phyloP scores from a whole-genome alignment of 352 stramenopile species.

The Phytophthora vignae region DNA sequence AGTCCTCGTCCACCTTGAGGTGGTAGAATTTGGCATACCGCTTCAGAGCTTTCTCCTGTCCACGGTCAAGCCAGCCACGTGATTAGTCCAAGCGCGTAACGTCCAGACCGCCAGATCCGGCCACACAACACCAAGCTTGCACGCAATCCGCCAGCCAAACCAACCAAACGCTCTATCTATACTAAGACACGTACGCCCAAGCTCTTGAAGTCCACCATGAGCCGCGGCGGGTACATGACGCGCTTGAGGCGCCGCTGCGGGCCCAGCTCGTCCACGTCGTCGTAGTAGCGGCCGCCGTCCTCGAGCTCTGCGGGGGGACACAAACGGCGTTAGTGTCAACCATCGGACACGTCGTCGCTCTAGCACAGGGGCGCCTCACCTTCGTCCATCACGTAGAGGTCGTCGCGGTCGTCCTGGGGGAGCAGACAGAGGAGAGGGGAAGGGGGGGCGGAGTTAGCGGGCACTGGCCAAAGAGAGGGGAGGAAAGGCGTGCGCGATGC shows the following conservation, averaged over 20 bases:
- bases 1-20: constrained; percentile 66
- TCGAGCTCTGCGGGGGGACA: constrained; percentile 38
- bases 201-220: constrained; percentile 89
- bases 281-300: constrained; percentile 36
- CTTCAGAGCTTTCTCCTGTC: constrained; percentile 76
- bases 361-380: constrained; percentile 27
- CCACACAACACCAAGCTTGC: not conserved
- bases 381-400: constrained; percentile 56
- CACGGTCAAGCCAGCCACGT: constrained; percentile 9
- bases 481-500: constrained; percentile 6
- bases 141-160: not conserved
- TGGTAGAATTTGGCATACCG: constrained; percentile 87
- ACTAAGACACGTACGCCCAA: constrained; percentile 57
- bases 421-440: not conserved
- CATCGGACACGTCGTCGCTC: not conserved
- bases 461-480: not conserved
- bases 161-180: not conserved
- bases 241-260: constrained; percentile 55
- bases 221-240: constrained; percentile 69
- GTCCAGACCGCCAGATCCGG: not conserved
- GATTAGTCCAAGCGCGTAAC: not conserved
- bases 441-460: constrained; percentile 12
- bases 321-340: not conserved
- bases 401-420: constrained; percentile 52
- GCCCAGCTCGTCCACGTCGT: constrained; percentile 35